Conservation (phyloP, 179 eudicot species). For the Corrigiola litoralis region DNA sequence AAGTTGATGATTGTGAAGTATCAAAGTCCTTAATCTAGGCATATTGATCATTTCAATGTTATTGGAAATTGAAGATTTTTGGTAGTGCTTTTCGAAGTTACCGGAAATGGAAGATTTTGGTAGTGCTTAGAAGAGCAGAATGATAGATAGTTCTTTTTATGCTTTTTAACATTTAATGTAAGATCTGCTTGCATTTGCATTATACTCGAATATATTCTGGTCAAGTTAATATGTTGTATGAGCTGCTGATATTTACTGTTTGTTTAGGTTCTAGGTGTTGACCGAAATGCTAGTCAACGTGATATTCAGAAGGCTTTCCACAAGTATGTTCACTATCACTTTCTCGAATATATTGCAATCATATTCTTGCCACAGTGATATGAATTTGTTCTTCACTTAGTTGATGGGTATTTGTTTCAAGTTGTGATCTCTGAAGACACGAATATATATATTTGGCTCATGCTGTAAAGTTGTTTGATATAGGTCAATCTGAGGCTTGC, state of each 20-base stretch:
- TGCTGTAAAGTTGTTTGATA: too few relatives aligned
- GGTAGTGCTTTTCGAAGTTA: too few relatives aligned
- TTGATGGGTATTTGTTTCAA: neutral
- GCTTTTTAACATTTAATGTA: too few relatives aligned
- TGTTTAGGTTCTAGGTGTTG: conserved; percentile 86
- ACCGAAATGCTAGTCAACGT: conserved; percentile 68
- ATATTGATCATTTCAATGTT: too few relatives aligned
- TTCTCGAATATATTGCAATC: neutral
- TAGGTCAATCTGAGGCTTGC: too few relatives aligned
- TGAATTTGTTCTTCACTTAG: neutral
- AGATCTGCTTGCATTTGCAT: neutral
- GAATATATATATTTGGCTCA: too few relatives aligned
- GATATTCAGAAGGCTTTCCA: conserved; percentile 95
- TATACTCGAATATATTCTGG: neutral
- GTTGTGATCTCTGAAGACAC: neutral
- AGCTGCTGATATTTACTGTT: neutral
- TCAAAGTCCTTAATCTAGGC: too few relatives aligned
- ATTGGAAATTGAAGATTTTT: too few relatives aligned
- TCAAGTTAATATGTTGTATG: neutral
- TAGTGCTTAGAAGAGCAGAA: too few relatives aligned
- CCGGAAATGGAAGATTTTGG: too few relatives aligned
- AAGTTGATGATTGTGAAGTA: too few relatives aligned
- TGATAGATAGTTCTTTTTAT: too few relatives aligned
- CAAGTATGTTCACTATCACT: conserved; percentile 47
- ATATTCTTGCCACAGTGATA: neutral